Percentiles rank a stretch among this genome's conserved stretches.
Conservation (phyloP, 495 filamentous ascomycete species). For the Cercophora newfieldiana region DNA sequence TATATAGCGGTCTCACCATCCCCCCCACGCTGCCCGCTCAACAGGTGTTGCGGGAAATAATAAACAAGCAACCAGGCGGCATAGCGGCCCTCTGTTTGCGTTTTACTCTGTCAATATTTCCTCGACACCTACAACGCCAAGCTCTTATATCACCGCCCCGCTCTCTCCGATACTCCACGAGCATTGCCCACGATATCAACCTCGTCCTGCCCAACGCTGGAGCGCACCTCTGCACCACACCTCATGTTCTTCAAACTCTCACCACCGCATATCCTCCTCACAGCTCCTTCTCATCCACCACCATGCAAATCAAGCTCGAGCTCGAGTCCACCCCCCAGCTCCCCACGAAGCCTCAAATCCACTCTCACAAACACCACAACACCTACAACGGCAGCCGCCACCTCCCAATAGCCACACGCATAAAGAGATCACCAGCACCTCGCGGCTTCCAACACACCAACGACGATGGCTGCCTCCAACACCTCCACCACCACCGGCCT, state of each 20-base stretch:
- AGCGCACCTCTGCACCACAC: not conserved
- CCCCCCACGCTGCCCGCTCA: slow-evolving; percentile 1
- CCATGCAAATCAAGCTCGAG: slow-evolving; percentile 21
- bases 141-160: not conserved
- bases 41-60: slow-evolving; percentile 9
- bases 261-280: not conserved
- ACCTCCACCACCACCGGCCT: not conserved
- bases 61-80: not conserved
- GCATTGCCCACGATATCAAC: not conserved
- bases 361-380: slow-evolving; percentile 34
- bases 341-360: slow-evolving; percentile 31
- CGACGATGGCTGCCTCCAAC: not conserved
- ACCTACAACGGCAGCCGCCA: slow-evolving; percentile 30
- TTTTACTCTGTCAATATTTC: slow-evolving; percentile 10
- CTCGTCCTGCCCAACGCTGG: not conserved
- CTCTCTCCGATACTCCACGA: not conserved
- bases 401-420: slow-evolving; percentile 22
- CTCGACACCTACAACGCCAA: not conserved
- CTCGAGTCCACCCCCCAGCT: slow-evolving; percentile 1
- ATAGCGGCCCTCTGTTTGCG: slow-evolving; percentile 8
- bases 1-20: not conserved
- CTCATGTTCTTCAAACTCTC: not conserved
- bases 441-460: not conserved
- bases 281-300: not conserved
- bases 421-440: slow-evolving; percentile 1